Base-by-base conservation (phyloP, 495 filamentous ascomycete genomes). In the Aspergillus coremiiformis region DNA sequence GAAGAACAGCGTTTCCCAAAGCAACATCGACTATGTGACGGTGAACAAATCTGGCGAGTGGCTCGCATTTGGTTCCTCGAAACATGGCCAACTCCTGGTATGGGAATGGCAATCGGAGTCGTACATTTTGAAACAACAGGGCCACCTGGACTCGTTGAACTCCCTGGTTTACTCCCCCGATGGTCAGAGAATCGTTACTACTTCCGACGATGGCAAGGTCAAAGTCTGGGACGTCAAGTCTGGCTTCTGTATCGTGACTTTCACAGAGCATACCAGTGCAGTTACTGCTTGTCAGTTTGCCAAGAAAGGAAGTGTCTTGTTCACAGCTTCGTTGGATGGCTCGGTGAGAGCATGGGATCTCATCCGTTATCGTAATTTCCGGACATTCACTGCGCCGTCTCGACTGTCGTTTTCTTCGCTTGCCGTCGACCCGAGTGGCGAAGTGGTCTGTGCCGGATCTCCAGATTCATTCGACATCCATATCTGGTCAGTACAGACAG, bases 101-200 rank as follows among this genome's bases (percentile, higher is more conserved):
- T 98, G 93, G 93, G 93, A 98, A 67, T 97, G 94, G 94, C 94
- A 97, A 61, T 97, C 94, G 1, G 93, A 98, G 66, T 96, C 94
- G n/a, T 97, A 97, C 68, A 91, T 98, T 50, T 69, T 98, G 29
- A 98, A 97, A 67, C 93, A 98, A 61, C 93, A 97, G 68, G 92
- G 92, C 1, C 93, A 98, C 68, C 87, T 94, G 44, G 94, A 98
- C 62, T 84, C 89, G n/a, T 89, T 96, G 83, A 97, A 96, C 67
- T 75, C 92, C 7, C 74, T 98, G 5, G 84, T 84, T 11, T 97
- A 97, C 68, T 94, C 94, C 5, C 90, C 92, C 0, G 92, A 96
- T 58, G 91, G 93, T 7, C 87, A 93, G 61, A 84, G 87, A 23
- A 86, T 98, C 54, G 84, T 97, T 48, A 98, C 94, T 0, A 83